phyloP scores from a whole-genome alignment of 1,284 basidiomycete species.

The Sanghuangporus baumii region DNA sequence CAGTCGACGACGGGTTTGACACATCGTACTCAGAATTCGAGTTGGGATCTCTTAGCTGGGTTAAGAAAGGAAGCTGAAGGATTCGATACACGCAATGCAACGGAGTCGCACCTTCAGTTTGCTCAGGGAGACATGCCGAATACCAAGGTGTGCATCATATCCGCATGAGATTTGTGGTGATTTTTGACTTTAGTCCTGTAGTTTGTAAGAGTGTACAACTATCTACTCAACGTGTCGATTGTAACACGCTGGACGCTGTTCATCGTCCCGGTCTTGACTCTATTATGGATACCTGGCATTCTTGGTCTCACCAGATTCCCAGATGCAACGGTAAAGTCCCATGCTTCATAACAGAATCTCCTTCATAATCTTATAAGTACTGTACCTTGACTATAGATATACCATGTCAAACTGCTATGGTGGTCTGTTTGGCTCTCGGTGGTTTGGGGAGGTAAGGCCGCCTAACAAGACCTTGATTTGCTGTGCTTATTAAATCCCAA shows the following conservation, averaged over 20 bases:
- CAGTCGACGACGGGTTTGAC: slow-evolving; percentile 4
- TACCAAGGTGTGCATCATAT: slow-evolving; percentile 39
- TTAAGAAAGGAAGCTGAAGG: slow-evolving; percentile 53
- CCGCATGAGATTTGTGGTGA: not conserved
- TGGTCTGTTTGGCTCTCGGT: slow-evolving; percentile 87
- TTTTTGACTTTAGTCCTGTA: slow-evolving; percentile 24
- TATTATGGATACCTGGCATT: slow-evolving; percentile 78
- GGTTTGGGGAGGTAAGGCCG: slow-evolving; percentile 58
- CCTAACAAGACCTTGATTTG: not conserved
- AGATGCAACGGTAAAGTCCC: slow-evolving; percentile 42
- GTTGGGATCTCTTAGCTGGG: slow-evolving; percentile 52
- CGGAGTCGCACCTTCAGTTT: slow-evolving; percentile 46
- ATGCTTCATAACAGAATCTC: not conserved
- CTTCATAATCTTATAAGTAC: not conserved
- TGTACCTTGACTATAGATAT: slow-evolving; percentile 35
- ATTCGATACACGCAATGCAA: slow-evolving; percentile 53
- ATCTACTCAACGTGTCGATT: slow-evolving; percentile 72
- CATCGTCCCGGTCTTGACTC: slow-evolving; percentile 64
- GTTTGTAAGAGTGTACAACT: slow-evolving; percentile 62
- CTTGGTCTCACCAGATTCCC: slow-evolving; percentile 58
- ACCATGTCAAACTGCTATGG: slow-evolving; percentile 63
- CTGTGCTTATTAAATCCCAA: slow-evolving; percentile 14
- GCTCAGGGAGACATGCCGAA: slow-evolving; percentile 61
- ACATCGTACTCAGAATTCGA: slow-evolving; percentile 24
- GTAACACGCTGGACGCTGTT: slow-evolving; percentile 78